A percentile compares a stretch with the other conserved stretches of the same genome.
phyloP scores from a whole-genome alignment of 306 rosid genomes.

The Vigna reflexopilosa region DNA sequence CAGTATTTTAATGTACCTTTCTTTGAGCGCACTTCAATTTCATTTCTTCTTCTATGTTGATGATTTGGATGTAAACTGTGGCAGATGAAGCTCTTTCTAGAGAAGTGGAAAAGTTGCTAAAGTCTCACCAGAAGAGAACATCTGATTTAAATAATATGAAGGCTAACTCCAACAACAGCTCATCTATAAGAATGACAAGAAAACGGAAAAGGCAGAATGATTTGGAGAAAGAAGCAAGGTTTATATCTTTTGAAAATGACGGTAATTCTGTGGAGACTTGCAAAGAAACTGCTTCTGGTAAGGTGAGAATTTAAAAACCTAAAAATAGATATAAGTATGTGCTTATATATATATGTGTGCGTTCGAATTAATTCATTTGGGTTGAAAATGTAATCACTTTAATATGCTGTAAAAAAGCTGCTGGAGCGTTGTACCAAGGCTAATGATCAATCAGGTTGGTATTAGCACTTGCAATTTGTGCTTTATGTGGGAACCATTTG shows the following conservation, averaged over 20 bases:
- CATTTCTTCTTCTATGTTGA: slow-evolving; percentile 40
- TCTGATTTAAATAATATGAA: slow-evolving; percentile 42
- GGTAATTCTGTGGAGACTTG: slow-evolving; percentile 45
- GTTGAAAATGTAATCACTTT: slow-evolving; percentile 33
- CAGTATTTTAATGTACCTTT: neutral
- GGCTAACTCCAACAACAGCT: slow-evolving; percentile 37
- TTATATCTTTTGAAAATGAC: slow-evolving; percentile 46
- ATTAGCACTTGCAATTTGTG: slow-evolving; percentile 33
- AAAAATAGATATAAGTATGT: neutral
- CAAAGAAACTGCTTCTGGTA: slow-evolving; percentile 48
- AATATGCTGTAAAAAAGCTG: slow-evolving; percentile 49
- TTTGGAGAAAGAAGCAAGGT: slow-evolving; percentile 44
- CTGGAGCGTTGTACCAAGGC: slow-evolving; percentile 52
- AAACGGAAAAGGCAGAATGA: slow-evolving; percentile 57
- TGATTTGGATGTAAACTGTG: slow-evolving; percentile 44
- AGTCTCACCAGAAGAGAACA: slow-evolving; percentile 53
- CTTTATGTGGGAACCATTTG: slow-evolving; percentile 29
- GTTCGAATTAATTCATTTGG: slow-evolving; percentile 20
- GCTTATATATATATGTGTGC: neutral
- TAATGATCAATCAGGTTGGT: slow-evolving; percentile 70
- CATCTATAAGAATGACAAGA: slow-evolving; percentile 55
- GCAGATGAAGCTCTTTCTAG: slow-evolving; percentile 71
- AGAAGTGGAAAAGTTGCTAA: slow-evolving; percentile 69
- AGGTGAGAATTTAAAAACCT: slow-evolving; percentile 43
- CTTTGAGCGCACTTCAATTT: slow-evolving; percentile 25